Evolutionary conservation across 768 basidiomycete species (phyloP), one percentile per base, ranked within the genome.

Genomic region (Boletus barrowsii): DNA sequence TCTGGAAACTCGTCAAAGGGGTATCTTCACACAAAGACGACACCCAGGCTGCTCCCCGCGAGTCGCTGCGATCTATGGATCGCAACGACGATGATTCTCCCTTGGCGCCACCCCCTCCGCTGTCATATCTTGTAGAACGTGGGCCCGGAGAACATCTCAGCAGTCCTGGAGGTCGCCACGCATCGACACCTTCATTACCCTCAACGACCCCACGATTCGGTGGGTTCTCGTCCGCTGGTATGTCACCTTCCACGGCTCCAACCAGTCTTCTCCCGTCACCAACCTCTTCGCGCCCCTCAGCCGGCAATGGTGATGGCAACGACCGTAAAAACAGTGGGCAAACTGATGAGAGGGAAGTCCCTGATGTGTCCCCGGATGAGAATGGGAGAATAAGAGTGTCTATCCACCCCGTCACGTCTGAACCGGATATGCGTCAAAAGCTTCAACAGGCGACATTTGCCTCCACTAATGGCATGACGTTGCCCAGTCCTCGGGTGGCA

Each of bases 81-180:
- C 65, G 67, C 65, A 29, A 68, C 41, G 87, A 90, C 4, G 90
- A 93, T 62, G 83, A 89, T 60, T 69, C 78, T 10, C 93, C 91
- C 4, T 75, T 97, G 39, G 85, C 89, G 3, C 96, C 95, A 1
- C 96, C 96, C 3, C 96, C 96, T 5, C 88, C 93, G 5, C 66
- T 98, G 49, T 92, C 92, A 0, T 95, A 93, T 72, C 80, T 98
- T 44, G 92, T 93, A 3, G 73, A 71, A 56, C 71, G 74, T 56
- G 76, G 80, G 53, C 80, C 80, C 40, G 77, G 79, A n/a, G 79
- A 83, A 42, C 75, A 76, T 32, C 77, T 82, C 41, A 67, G 68
- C 33, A 71, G 73, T 43, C 15, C 58, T 2, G 65, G 62, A 22
- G 75, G 75, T 47, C 82, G 88, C 6, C 86, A 85, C 62, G 76